phyloP scores from a whole-genome alignment of 139 green algal genomes.

The Tetradesmus obliquus region DNA sequence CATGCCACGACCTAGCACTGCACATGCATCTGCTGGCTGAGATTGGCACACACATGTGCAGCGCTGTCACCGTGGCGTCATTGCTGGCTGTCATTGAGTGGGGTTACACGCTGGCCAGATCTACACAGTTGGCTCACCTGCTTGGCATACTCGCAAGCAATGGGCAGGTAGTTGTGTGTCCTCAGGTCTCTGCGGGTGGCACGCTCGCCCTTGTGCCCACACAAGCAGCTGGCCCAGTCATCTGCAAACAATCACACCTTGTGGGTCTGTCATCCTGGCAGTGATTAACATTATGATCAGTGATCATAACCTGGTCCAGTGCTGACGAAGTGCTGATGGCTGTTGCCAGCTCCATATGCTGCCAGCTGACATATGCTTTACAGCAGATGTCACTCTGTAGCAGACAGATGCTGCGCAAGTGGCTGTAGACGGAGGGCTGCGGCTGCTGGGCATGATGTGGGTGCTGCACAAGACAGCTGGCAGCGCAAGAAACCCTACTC shows the following conservation, averaged over 20 bases:
- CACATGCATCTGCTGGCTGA: too few species aligned
- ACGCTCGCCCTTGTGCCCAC: constrained; percentile 17
- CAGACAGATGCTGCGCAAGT: background rate
- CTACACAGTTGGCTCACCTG: background rate
- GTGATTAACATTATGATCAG: too few species aligned
- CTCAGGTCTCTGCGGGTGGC: background rate
- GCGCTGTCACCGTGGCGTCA: too few species aligned
- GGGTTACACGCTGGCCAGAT: background rate
- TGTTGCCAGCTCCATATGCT: too few species aligned
- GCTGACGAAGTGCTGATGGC: too few species aligned
- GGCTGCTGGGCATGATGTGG: background rate
- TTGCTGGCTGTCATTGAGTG: too few species aligned
- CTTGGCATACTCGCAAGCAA: constrained; percentile 17
- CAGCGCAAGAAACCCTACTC: background rate
- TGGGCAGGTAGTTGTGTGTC: constrained; percentile 6
- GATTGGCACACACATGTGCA: background rate
- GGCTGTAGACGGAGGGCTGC: background rate
- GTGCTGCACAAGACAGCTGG: too few species aligned
- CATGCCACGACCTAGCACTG: too few species aligned
- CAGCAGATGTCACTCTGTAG: background rate
- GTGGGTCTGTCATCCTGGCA: too few species aligned
- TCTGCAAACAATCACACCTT: background rate
- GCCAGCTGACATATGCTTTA: background rate
- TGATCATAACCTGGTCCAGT: too few species aligned
- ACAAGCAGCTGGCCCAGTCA: constrained; percentile 24